phyloP scores from a whole-genome alignment of 2,329 filamentous ascomycete genomes.

The Alternaria viburni region DNA sequence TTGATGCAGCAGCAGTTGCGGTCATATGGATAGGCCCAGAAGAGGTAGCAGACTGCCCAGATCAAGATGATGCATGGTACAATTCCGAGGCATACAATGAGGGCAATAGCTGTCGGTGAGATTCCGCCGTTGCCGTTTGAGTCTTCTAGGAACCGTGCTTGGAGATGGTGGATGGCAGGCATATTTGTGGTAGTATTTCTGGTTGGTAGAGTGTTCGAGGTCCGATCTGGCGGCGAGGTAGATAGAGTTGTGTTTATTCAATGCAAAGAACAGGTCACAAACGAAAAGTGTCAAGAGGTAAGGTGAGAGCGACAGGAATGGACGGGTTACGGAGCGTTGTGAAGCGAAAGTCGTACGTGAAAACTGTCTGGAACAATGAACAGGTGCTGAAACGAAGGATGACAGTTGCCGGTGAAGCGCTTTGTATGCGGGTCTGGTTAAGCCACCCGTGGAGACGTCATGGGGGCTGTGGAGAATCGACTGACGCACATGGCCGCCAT shows the following conservation, averaged over 20 bases:
- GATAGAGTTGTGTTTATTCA: not conserved
- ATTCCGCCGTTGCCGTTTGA: constrained; percentile 14
- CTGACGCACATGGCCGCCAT: constrained; percentile 20
- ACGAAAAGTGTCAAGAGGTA: not conserved
- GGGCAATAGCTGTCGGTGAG: constrained; percentile 25
- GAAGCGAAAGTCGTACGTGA: not conserved
- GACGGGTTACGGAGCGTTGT: not conserved
- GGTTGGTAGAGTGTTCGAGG: not conserved
- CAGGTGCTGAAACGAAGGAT: constrained; percentile 19
- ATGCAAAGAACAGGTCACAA: constrained; percentile 2
- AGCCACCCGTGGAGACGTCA: constrained; percentile 24
- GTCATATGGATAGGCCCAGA: constrained; percentile 32
- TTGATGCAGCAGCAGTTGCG: constrained; percentile 35
- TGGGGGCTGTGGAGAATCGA: constrained; percentile 11
- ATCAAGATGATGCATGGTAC: constrained; percentile 32
- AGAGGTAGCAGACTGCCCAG: constrained; percentile 34
- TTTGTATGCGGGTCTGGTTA: constrained; percentile 28
- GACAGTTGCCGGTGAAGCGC: constrained; percentile 22
- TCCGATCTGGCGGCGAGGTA: not conserved
- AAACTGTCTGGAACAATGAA: constrained; percentile 1
- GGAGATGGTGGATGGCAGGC: constrained; percentile 23
- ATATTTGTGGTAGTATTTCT: constrained; percentile 9
- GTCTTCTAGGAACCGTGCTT: constrained; percentile 19
- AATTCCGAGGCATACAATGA: constrained; percentile 34
- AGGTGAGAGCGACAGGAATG: constrained; percentile 3